Conservation (phyloP, 495 filamentous ascomycete species). For the Sabuloglossum arenarium region DNA sequence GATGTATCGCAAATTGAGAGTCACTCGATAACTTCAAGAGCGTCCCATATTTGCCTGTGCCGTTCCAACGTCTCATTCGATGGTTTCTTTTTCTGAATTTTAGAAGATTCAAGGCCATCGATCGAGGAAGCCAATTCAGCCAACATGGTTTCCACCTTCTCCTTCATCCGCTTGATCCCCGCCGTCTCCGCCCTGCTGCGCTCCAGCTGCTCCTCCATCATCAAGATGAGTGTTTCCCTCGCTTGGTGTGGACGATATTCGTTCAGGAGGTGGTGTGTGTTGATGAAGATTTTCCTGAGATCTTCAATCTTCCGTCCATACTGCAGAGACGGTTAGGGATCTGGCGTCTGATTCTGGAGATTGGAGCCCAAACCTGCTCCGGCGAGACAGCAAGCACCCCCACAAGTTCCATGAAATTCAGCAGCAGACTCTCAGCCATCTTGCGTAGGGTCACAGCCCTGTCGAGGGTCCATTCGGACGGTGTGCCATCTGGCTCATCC, state of each 20-base stretch:
- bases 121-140: conserved; percentile 27
- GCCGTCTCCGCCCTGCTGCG: conserved; percentile 56
- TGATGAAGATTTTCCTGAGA: conserved; percentile 59
- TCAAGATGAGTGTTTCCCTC: conserved; percentile 64
- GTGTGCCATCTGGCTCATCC: conserved; percentile 20
- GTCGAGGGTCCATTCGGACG: conserved; percentile 28
- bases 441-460: conserved; percentile 56
- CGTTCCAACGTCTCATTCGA: neutral
- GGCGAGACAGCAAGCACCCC: conserved; percentile 47
- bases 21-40: too few species aligned
- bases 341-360: neutral
- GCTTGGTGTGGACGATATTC: conserved; percentile 93
- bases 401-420: conserved; percentile 69
- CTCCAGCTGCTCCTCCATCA: conserved; percentile 82
- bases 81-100: neutral
- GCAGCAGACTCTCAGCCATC: conserved; percentile 57
- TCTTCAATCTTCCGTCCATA: conserved; percentile 37
- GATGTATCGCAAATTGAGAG: too few species aligned
- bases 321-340: neutral
- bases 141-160: conserved; percentile 48
- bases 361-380: conserved; percentile 20
- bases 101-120: neutral
- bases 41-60: neutral
- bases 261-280: conserved; percentile 80
- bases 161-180: conserved; percentile 47